A percentile compares a stretch with the other conserved stretches of the same genome.
phyloP scores from a whole-genome alignment of 805 yeast genomes.

The Lipomyces mesembrius region DNA sequence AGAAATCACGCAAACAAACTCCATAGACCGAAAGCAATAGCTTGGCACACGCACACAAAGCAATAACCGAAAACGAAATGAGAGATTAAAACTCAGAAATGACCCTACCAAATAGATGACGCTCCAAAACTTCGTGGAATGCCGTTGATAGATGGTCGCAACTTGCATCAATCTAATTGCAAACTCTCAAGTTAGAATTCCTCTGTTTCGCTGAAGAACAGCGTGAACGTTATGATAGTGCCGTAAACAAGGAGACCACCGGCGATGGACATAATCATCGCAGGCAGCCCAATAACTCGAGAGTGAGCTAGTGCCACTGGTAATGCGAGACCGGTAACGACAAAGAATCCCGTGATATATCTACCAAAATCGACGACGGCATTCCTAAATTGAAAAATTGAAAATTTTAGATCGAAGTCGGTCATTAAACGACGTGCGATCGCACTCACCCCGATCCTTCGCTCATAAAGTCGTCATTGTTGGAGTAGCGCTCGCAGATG shows the following conservation, averaged over 20 bases:
- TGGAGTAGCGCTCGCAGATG: conserved; percentile 54
- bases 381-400: conserved; percentile 38
- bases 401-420: not conserved
- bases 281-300: conserved; percentile 67
- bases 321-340: conserved; percentile 73
- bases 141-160: not conserved
- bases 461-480: conserved; percentile 64
- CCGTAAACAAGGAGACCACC: conserved; percentile 88
- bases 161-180: not conserved
- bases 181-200: conserved; percentile 44
- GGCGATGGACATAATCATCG: conserved; percentile 72
- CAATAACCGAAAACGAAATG: not conserved
- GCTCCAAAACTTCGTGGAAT: not conserved
- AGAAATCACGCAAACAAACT: not conserved
- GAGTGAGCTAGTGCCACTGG: conserved; percentile 82
- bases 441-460: conserved; percentile 52
- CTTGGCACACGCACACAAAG: conserved; percentile 1
- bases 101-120: not conserved
- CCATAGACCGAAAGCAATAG: conserved; percentile 1
- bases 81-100: not conserved
- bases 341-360: conserved; percentile 75
- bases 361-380: conserved; percentile 76
- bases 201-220: conserved; percentile 64
- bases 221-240: conserved; percentile 79
- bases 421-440: not conserved